A percentile compares a stretch with the other conserved stretches of the same genome.
phyloP scores from a whole-genome alignment of 2,329 filamentous ascomycete species.

The Aspergillus vadensis region DNA sequence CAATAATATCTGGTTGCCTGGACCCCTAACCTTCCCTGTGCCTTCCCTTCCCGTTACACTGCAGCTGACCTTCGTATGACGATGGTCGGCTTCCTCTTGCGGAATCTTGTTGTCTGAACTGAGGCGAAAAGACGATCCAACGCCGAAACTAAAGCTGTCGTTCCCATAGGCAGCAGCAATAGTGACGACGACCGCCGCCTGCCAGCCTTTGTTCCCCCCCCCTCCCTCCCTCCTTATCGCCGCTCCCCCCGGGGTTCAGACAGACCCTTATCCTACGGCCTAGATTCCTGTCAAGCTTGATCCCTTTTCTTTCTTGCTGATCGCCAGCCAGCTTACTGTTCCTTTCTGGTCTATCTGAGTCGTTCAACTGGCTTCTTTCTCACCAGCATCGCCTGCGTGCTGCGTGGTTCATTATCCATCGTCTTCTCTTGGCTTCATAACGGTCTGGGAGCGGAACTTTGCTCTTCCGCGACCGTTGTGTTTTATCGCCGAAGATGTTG shows the following conservation, averaged over 20 bases:
- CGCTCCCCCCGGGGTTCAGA: neutral
- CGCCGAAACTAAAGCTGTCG: slow-evolving; percentile 6
- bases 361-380: neutral
- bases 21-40: neutral
- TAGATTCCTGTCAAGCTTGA: slow-evolving; percentile 1
- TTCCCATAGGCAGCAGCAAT: slow-evolving; percentile 22
- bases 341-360: neutral
- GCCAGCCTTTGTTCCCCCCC: slow-evolving; percentile 1
- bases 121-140: slow-evolving; percentile 8
- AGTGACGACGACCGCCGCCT: slow-evolving; percentile 8
- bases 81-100: slow-evolving; percentile 10
- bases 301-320: neutral
- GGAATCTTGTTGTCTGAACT: slow-evolving; percentile 12
- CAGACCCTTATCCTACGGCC: neutral
- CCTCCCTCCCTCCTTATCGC: slow-evolving; percentile 1
- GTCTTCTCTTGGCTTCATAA: neutral
- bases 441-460: neutral
- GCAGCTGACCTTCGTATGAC: slow-evolving; percentile 6
- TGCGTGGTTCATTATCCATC: neutral
- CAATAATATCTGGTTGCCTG: slow-evolving; percentile 20
- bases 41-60: slow-evolving; percentile 7
- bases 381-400: neutral
- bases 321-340: neutral
- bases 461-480: slow-evolving; percentile 9
- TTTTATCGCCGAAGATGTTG: slow-evolving; percentile 34